phyloP scores from a whole-genome alignment of 176 grass and related monocot genomes.

The Hordeum marinum region DNA sequence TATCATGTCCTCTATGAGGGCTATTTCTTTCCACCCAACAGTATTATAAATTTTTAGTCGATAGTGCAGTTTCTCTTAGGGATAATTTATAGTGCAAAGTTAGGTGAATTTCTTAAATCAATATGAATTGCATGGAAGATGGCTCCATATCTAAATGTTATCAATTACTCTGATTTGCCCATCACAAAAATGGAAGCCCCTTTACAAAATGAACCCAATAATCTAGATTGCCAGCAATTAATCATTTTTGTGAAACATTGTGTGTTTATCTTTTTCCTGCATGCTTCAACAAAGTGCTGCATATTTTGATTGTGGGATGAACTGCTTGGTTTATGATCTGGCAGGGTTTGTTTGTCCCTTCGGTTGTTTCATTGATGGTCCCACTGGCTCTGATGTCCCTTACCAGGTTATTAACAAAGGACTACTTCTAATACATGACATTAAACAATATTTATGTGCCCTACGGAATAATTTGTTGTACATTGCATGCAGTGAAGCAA shows the following conservation, averaged over 20 bases:
- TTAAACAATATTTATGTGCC: not conserved
- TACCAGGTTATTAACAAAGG: constrained; percentile 62
- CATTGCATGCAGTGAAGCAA: constrained; percentile 60
- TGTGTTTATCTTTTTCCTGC: not conserved
- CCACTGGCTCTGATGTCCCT: constrained; percentile 83
- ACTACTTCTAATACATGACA: constrained; percentile 21
- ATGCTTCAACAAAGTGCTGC: constrained; percentile 13
- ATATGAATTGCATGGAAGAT: not conserved
- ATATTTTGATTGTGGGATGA: constrained; percentile 7
- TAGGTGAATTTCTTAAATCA: not conserved
- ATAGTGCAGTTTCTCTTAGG: not conserved
- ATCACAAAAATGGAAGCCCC: not conserved
- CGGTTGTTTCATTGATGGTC: constrained; percentile 62
- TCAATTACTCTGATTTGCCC: not conserved
- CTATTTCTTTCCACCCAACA: not conserved
- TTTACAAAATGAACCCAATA: not conserved
- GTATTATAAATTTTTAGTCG: not conserved
- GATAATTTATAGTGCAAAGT: constrained; percentile 4
- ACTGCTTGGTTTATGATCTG: constrained; percentile 29
- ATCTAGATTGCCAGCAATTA: not conserved
- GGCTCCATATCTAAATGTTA: not conserved
- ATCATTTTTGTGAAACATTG: not conserved
- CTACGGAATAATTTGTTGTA: constrained; percentile 25
- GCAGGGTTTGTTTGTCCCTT: constrained; percentile 89
- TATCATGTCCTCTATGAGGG: not conserved